phyloP scores from a whole-genome alignment of 257 asterid species.

The Mitragyna speciosa region DNA sequence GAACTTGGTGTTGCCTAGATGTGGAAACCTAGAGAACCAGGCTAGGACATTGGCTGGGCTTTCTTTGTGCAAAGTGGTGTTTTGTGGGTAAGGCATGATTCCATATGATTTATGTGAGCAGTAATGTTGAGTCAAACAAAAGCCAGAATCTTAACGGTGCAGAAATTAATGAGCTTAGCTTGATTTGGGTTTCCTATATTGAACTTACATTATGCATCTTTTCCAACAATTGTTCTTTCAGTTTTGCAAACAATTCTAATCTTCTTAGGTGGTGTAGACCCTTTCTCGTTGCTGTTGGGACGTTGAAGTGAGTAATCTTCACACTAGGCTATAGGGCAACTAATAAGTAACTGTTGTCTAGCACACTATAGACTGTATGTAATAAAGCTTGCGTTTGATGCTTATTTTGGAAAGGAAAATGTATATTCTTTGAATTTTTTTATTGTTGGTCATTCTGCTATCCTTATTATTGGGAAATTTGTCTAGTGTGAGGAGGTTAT shows the following conservation, averaged over 20 bases:
- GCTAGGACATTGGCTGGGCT: neutral
- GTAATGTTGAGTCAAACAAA: neutral
- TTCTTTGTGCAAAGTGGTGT: neutral
- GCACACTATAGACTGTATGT: neutral
- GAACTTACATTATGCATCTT: neutral
- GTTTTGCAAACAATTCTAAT: neutral
- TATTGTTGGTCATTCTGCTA: neutral
- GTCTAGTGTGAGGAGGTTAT: neutral
- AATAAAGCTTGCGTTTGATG: neutral
- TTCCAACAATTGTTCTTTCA: neutral
- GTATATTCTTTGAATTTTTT: neutral
- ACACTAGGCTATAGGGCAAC: neutral
- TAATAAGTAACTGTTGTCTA: neutral
- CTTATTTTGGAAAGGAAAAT: neutral
- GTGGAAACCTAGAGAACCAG: neutral
- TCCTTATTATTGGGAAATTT: neutral
- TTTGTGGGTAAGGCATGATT: neutral
- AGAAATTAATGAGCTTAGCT: neutral
- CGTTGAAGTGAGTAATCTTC: neutral
- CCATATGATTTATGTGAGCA: neutral
- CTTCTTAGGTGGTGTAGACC: neutral
- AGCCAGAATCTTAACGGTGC: neutral
- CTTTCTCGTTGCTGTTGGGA: neutral
- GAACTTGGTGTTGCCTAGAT: neutral
- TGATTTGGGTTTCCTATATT: neutral